phyloP scores from a whole-genome alignment of 345 rosid species.

The Brassica carinata region DNA sequence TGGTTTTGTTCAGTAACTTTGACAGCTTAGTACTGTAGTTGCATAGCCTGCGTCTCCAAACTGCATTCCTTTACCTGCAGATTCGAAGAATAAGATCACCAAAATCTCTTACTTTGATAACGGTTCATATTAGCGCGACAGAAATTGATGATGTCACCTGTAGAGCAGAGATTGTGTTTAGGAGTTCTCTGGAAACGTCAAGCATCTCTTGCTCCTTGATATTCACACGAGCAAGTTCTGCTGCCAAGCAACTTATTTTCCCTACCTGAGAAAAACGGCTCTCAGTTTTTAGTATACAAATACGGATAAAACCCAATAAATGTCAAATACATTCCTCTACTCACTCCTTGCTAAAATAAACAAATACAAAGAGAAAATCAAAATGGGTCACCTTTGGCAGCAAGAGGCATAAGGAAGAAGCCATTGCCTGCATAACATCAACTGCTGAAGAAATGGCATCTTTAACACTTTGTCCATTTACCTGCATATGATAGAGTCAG shows the following conservation, averaged over 20 bases:
- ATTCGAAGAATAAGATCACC: background rate
- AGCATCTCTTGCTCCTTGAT: slow-evolving; percentile 62
- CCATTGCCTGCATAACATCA: slow-evolving; percentile 91
- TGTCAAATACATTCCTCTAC: background rate
- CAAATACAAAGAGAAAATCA: background rate
- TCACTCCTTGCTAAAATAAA: background rate
- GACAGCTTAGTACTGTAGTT: slow-evolving; percentile 41
- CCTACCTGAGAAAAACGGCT: slow-evolving; percentile 50
- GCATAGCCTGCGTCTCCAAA: slow-evolving; percentile 62
- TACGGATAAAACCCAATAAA: background rate
- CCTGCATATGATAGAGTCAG: slow-evolving; percentile 48
- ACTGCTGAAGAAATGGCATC: slow-evolving; percentile 83
- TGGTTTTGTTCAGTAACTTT: slow-evolving; percentile 39
- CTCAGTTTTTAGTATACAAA: background rate
- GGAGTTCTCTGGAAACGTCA: slow-evolving; percentile 54
- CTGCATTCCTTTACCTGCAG: slow-evolving; percentile 72
- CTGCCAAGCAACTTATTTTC: slow-evolving; percentile 48
- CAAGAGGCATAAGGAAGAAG: slow-evolving; percentile 68
- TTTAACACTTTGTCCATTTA: slow-evolving; percentile 68
- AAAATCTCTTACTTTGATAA: background rate
- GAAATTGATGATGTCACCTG: slow-evolving; percentile 48
- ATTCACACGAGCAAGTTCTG: slow-evolving; percentile 55
- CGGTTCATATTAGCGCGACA: background rate
- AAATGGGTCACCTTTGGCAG: slow-evolving; percentile 57
- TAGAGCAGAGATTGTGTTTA: slow-evolving; percentile 59